Conservation (phyloP, 164 flowering plant genomes). For the Saururus chinensis region DNA sequence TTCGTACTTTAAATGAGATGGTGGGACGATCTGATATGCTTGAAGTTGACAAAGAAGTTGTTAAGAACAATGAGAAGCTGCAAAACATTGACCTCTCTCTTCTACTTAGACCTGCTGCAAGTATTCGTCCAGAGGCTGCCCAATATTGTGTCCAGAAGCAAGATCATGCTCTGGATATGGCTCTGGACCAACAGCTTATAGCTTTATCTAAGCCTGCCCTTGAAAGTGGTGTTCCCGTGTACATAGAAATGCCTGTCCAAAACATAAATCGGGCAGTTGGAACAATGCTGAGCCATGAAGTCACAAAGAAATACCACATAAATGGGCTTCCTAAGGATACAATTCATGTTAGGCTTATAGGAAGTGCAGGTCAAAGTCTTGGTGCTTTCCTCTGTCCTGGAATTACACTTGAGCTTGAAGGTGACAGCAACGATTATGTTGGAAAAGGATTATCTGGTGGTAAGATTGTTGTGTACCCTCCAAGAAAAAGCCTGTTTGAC, state of each 20-base stretch:
- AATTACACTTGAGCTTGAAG: constrained; percentile 89
- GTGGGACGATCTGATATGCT: constrained; percentile 96
- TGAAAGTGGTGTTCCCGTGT: constrained; percentile 73
- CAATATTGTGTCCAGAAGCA: constrained; percentile 89
- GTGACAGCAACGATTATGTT: constrained; percentile 98
- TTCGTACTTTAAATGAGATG: constrained; percentile 85
- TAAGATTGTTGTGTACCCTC: constrained; percentile 93
- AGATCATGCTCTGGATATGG: constrained; percentile 96
- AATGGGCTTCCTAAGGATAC: constrained; percentile 83
- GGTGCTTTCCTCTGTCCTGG: constrained; percentile 98
- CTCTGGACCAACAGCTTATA: constrained; percentile 71
- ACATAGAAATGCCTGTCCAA: constrained; percentile 66
- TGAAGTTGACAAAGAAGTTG: constrained; percentile 80
- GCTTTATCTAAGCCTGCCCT: constrained; percentile 55
- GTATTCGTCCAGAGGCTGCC: constrained; percentile 87
- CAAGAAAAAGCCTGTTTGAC: constrained; percentile 71
- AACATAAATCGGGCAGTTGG: constrained; percentile 96
- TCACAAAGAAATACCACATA: constrained; percentile 72
- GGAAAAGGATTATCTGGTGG: constrained; percentile 99
- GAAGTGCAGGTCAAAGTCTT: constrained; percentile 99
- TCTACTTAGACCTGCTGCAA: constrained; percentile 80
- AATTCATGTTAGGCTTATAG: constrained; percentile 72
- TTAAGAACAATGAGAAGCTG: constrained; percentile 68
- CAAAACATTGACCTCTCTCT: constrained; percentile 84
- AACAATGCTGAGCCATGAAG: constrained; percentile 98